Conservation (phyloP, 495 filamentous ascomycete genomes). For the Talaromyces proteolyticus region DNA sequence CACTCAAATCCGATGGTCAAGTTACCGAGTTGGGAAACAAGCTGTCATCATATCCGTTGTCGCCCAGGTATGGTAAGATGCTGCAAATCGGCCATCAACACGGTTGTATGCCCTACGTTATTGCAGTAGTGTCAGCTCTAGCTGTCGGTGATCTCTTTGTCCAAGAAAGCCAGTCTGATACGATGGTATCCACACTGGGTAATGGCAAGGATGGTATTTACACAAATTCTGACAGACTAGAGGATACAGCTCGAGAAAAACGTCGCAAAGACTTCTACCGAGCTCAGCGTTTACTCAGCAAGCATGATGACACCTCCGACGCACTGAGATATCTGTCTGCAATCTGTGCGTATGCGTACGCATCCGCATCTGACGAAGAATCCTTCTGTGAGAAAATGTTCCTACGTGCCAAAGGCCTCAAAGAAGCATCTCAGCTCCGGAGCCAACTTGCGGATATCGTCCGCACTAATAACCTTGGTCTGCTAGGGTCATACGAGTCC, state of each 20-base stretch:
- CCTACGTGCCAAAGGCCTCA: slow-evolving; percentile 75
- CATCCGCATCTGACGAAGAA: slow-evolving; percentile 47
- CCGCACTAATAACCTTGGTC: slow-evolving; percentile 63
- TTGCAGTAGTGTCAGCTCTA: slow-evolving; percentile 82
- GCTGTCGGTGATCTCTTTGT: slow-evolving; percentile 87
- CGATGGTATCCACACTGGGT: slow-evolving; percentile 30
- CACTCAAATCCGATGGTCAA: slow-evolving; percentile 60
- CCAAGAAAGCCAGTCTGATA: slow-evolving; percentile 72
- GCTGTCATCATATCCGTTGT: slow-evolving; percentile 83
- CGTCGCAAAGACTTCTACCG: slow-evolving; percentile 64
- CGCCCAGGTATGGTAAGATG: slow-evolving; percentile 87
- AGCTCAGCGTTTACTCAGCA: slow-evolving; percentile 72
- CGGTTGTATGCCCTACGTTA: slow-evolving; percentile 76
- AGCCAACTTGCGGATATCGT: slow-evolving; percentile 78
- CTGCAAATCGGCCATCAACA: slow-evolving; percentile 80
- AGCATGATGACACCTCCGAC: slow-evolving; percentile 76
- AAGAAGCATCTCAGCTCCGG: slow-evolving; percentile 78
- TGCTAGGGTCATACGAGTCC: slow-evolving; percentile 50
- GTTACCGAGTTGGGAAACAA: slow-evolving; percentile 71
- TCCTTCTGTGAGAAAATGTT: slow-evolving; percentile 77
- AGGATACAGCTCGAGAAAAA: slow-evolving; percentile 60
- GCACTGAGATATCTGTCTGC: slow-evolving; percentile 87
- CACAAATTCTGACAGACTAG: slow-evolving; percentile 59
- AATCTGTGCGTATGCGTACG: slow-evolving; percentile 76
- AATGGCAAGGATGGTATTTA: slow-evolving; percentile 41